Evolutionary conservation across 257 asterid genomes (phyloP).

Genomic region (Mentha longifolia): DNA sequence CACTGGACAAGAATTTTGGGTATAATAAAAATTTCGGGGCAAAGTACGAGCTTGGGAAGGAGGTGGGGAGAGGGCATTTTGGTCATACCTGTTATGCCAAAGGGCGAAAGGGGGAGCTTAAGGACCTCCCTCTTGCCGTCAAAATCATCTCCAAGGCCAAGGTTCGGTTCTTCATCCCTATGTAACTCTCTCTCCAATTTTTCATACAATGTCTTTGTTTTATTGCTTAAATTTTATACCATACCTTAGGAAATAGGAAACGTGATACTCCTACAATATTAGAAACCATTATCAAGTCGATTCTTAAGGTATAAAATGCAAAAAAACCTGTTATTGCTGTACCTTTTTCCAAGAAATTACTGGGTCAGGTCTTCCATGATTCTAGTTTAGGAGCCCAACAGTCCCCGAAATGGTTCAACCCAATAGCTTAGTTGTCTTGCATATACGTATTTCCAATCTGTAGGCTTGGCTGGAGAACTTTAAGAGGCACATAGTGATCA

Average conservation of each 20-base stretch:
- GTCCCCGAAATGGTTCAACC: no score
- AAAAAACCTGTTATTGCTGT: neutral
- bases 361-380: neutral
- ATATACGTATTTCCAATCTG: no score
- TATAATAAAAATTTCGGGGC: conserved; percentile 86
- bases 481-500: no score
- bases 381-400: conserved; percentile 15
- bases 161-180: conserved; percentile 40
- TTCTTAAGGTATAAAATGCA: neutral
- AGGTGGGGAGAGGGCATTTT: conserved; percentile 95
- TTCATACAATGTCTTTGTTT: neutral
- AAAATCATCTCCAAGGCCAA: conserved; percentile 92
- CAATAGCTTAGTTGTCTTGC: conserved; percentile 3
- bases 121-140: conserved; percentile 82
- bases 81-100: conserved; percentile 91
- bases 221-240: neutral
- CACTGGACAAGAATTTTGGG: conserved; percentile 81
- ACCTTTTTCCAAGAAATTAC: neutral
- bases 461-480: no score
- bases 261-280: neutral
- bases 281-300: neutral
- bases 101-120: conserved; percentile 81
- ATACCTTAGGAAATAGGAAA: neutral
- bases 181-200: neutral
- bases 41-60: conserved; percentile 91